Evolutionary conservation across 371 early-diverging fungal genomes (phyloP).

Genomic region (Circinella umbellata): DNA sequence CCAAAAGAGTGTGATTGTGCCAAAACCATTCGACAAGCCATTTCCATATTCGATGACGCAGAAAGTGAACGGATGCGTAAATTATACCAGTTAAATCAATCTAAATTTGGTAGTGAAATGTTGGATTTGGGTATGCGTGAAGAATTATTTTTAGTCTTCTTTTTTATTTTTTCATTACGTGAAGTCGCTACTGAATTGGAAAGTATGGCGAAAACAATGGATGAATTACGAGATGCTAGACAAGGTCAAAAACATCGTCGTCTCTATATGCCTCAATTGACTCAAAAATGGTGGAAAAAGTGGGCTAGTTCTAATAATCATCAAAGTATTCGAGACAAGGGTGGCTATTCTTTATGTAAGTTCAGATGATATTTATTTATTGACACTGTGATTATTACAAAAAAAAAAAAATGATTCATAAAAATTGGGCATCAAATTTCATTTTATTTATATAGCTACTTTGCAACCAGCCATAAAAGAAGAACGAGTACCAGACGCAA

Average conservation of each 20-base stretch:
- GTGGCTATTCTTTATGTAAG: conserved; percentile 44
- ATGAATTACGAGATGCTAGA: conserved; percentile 36
- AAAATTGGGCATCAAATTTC: no score
- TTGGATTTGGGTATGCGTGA: conserved; percentile 62
- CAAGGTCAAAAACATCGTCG: conserved; percentile 41
- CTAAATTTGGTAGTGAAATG: conserved; percentile 36
- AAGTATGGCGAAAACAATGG: conserved; percentile 47
- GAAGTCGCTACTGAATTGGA: conserved; percentile 62
- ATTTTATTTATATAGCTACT: conserved; percentile 17
- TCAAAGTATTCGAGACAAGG: conserved; percentile 49
- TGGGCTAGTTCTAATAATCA: conserved; percentile 53
- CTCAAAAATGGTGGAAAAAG: conserved; percentile 58
- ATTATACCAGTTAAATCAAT: conserved; percentile 43
- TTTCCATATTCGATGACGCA: conserved; percentile 45
- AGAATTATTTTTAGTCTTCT: conserved; percentile 67
- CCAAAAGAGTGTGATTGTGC: conserved; percentile 36
- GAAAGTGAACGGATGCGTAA: conserved; percentile 51
- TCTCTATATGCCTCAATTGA: conserved; percentile 62
- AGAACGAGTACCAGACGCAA: conserved; percentile 26
- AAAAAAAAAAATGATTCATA: not conserved
- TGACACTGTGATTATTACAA: not conserved
- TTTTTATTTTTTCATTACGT: conserved; percentile 65
- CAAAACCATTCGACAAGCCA: conserved; percentile 32
- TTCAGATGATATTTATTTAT: no score
- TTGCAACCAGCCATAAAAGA: conserved; percentile 31